Conservation (phyloP, 495 filamentous ascomycete species). For the Penicillium simplicissimum region DNA sequence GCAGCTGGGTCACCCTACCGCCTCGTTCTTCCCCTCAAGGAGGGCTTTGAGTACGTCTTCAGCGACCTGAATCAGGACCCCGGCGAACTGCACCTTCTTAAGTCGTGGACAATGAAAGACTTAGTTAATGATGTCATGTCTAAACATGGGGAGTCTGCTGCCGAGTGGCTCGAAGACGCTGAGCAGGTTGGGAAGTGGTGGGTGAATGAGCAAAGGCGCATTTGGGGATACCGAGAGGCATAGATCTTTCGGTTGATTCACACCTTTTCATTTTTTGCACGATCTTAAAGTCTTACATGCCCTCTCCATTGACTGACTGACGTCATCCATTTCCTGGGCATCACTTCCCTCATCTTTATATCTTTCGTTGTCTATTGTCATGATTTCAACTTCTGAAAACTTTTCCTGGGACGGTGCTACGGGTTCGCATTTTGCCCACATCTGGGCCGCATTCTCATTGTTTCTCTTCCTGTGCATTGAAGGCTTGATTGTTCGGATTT, state of each 20-base stretch:
- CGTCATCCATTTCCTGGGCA: too few species aligned
- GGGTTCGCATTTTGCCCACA: not conserved
- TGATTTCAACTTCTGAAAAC: not conserved
- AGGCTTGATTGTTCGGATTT: not conserved
- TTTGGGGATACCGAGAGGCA: slow-evolving; percentile 42
- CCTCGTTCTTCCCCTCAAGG: slow-evolving; percentile 42
- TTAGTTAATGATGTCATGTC: slow-evolving; percentile 28
- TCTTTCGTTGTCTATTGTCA: not conserved
- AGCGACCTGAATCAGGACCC: slow-evolving; percentile 40
- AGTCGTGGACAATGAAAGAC: slow-evolving; percentile 30
- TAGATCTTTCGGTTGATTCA: not conserved
- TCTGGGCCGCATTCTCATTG: not conserved
- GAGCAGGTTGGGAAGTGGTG: slow-evolving; percentile 42
- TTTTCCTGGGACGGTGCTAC: not conserved
- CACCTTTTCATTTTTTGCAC: not conserved
- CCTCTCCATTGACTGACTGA: too few species aligned
- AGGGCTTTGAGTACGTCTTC: slow-evolving; percentile 42
- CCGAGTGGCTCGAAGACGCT: slow-evolving; percentile 41
- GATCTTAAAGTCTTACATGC: slow-evolving; percentile 1
- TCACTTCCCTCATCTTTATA: not conserved
- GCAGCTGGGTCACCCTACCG: slow-evolving; percentile 39
- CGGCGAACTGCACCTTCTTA: slow-evolving; percentile 31
- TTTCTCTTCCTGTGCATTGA: not conserved
- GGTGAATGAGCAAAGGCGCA: slow-evolving; percentile 40
- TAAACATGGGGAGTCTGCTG: slow-evolving; percentile 35